Base-by-base conservation (phyloP, 768 basidiomycete species). In the Mycena maculata region DNA sequence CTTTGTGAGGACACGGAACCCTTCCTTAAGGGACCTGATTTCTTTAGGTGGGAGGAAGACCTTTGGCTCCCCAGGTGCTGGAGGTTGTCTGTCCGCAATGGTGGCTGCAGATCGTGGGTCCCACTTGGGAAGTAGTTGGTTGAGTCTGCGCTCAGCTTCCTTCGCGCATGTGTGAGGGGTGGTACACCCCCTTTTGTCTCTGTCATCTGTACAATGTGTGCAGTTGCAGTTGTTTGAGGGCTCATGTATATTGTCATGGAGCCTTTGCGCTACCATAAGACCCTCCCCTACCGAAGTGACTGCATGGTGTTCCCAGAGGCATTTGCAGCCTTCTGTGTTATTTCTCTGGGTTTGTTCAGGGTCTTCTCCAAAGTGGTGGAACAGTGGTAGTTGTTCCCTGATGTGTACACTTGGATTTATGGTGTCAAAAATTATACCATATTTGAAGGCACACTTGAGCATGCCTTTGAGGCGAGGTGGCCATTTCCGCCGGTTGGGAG, bases 341-440 rank as follows among this genome's bases (percentile, higher is more conserved):
- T 45, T 54, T 1, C 1, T 2, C 12, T 63, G 42, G 0, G 3
- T n/a, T 16, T 48, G 28, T 0, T 4, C 20, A 1, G 31, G 25
- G 23, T 49, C 53, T 13, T 39, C 42, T 3, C 62, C 53, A 18
- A 55, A 41, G n/a, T 63, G 53, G 33, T 63, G 62, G 31, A 31
- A 63, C 0, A 63, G 38, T 0, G 62, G 62, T 6, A 63, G 13
- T 7, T n/a, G 1, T 1, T 18, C 42, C 16, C 4, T 3, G 2
- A 63, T n/a, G 4, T 48, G 25, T 1, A 13, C 1, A 0, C 53
- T 9, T 1, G 62, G 62, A 27, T 38, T 2, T 8, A 63, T 4
- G 3, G 36, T 48, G n/a, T 63, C 38, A 30, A 63, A 63, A 16
- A 20, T 20, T 0, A 47, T 4, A 1, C 52, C 52, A 33, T 55